Base-by-base conservation (phyloP, 805 yeast species). In the Jamesozyma spencerorum region DNA sequence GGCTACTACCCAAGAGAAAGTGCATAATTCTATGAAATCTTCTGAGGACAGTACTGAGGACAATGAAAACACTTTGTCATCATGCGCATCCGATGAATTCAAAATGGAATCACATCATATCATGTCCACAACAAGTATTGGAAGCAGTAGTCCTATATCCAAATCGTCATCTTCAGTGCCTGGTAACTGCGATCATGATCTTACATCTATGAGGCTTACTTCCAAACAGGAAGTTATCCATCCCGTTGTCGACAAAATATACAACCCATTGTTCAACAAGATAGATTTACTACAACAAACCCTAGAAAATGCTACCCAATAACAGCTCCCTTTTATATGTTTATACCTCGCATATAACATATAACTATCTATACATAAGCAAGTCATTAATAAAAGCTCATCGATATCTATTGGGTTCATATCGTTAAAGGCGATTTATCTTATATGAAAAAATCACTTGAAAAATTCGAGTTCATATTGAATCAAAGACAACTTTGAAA, bases 211-310 rank as follows among this genome's bases (percentile, higher is more conserved):
- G 14, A 36, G 4, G 18, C n/a, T 30, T 20, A 38, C 45, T 18
- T 8, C 31, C 8, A 19, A 14, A n/a, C 26, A 27, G 7, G 37
- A 33, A 11, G 12, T 39, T 4, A 14, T 46, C 19, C 75, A 71
- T 48, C 73, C 75, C 3, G 58, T 64, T 4, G 73, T 79, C 6
- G 71, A 69, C 36, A 70, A 69, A 18, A 64, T 78, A 55, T 80
- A 78, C 57, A 64, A 71, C 49, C 83, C 84, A 2, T 65, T 81
- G 6, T 63, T 79, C 37, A 68, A 68, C 18, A 72, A 71, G 47
- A 61, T 72, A 45, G 68, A 67, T 40, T 58, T 52, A 17, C 44
- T 69, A 6, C 42, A 62, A 35, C 49, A 43, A 43, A 49, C 57
- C 39, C 48, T 54, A 39, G 52, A 58, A 30, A 39, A 48, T 5